Percentiles rank a stretch among this genome's conserved stretches.
Conservation (phyloP, 768 basidiomycete genomes). For the Agrocybe praecox region DNA sequence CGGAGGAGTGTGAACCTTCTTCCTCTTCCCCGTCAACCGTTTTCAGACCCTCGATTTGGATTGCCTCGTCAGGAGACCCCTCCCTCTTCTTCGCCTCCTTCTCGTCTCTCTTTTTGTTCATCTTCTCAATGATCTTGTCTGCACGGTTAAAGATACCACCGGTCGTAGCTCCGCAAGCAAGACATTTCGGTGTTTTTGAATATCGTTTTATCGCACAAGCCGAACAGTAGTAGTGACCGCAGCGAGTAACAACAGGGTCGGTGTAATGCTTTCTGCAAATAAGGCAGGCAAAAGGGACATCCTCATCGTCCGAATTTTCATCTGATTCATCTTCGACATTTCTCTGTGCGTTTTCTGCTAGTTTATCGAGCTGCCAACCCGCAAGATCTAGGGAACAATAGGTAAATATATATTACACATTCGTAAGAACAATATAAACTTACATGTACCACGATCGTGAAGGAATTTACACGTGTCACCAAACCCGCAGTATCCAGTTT, state of each 20-base stretch:
- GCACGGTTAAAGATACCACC: slow-evolving; percentile 97
- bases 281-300: slow-evolving; percentile 97
- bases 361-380: slow-evolving; percentile 97
- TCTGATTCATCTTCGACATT: slow-evolving; percentile 59
- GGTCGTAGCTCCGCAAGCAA: slow-evolving; percentile 91
- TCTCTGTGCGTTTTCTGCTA: slow-evolving; percentile 76
- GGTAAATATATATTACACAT: slow-evolving; percentile 1
- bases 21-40: slow-evolving; percentile 33
- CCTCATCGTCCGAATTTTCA: slow-evolving; percentile 78
- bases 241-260: slow-evolving; percentile 94
- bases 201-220: slow-evolving; percentile 95
- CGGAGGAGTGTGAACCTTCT: slow-evolving; percentile 19
- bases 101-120: slow-evolving; percentile 71
- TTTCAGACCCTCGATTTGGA: slow-evolving; percentile 66
- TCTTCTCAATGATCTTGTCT: slow-evolving; percentile 88
- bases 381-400: slow-evolving; percentile 67
- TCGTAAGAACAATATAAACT: slow-evolving; percentile 32
- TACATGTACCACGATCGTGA: slow-evolving; percentile 95
- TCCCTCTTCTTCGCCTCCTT: slow-evolving; percentile 54
- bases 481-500: slow-evolving; percentile 98
- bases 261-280: slow-evolving; percentile 95
- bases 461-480: slow-evolving; percentile 99
- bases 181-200: slow-evolving; percentile 92
- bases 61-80: slow-evolving; percentile 37
- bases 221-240: slow-evolving; percentile 96